Percentiles rank a stretch among this genome's conserved stretches.
Evolutionary conservation across 1,284 basidiomycete species (phyloP).

Genomic region (Microbotryum lychnidis-dioicae): DNA sequence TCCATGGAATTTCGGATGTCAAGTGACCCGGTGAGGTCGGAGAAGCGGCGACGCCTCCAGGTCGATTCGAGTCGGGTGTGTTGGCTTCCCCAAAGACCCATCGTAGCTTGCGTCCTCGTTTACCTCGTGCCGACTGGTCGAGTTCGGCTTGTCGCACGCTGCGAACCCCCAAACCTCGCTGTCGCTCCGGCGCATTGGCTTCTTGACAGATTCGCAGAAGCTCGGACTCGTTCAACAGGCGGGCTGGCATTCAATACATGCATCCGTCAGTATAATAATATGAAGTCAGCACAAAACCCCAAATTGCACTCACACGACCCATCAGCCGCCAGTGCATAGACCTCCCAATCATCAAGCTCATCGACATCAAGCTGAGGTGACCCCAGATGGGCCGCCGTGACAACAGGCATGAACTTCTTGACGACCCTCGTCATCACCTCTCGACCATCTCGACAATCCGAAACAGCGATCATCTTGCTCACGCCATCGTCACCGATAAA

Average conservation of each 20-base stretch:
- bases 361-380: constrained; percentile 41
- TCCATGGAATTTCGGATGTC: constrained; percentile 30
- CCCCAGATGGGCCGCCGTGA: constrained; percentile 13
- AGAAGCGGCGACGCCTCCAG: constrained; percentile 10
- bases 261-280: no score
- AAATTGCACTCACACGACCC: constrained; percentile 48
- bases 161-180: constrained; percentile 71
- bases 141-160: constrained; percentile 37
- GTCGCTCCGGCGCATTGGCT: constrained; percentile 64
- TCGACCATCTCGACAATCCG: constrained; percentile 64
- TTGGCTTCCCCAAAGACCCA: constrained; percentile 53
- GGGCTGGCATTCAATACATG: constrained; percentile 26
- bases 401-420: constrained; percentile 56
- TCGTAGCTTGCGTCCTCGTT: constrained; percentile 42
- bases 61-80: constrained; percentile 10
- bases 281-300: no score
- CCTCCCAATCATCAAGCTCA: constrained; percentile 67
- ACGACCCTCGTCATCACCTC: constrained; percentile 79
- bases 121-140: constrained; percentile 29
- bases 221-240: constrained; percentile 71
- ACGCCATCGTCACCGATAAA: constrained; percentile 66
- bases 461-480: constrained; percentile 67
- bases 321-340: constrained; percentile 56
- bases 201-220: constrained; percentile 78
- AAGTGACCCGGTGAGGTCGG: constrained; percentile 31